Conservation (phyloP, 179 eudicot genomes). For the Carnegiea gigantea region DNA sequence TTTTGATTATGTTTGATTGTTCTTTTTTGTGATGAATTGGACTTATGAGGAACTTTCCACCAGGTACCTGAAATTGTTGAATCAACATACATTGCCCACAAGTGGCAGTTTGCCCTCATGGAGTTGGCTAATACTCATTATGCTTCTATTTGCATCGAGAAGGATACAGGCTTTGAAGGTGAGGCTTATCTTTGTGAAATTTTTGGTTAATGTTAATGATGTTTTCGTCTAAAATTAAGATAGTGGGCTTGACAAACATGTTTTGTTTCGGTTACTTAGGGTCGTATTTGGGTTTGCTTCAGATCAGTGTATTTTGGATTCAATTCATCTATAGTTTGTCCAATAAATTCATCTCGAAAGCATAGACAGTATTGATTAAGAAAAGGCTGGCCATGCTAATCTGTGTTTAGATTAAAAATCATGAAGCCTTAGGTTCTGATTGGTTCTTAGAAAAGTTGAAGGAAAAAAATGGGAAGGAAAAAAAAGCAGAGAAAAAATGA, state of each 20-base stretch:
- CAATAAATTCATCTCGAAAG: neutral
- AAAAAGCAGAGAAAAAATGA: no score
- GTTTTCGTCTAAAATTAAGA: neutral
- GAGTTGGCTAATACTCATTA: constrained; percentile 73
- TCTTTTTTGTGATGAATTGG: no score
- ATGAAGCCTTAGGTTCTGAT: neutral
- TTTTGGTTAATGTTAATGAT: neutral
- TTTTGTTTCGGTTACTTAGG: no score
- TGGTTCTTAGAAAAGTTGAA: no score
- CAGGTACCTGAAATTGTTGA: constrained; percentile 51
- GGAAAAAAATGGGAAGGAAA: no score
- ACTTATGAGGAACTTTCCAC: neutral
- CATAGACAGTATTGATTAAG: neutral
- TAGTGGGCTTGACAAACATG: neutral
- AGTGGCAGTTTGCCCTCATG: constrained; percentile 63
- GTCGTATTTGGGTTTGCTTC: no score
- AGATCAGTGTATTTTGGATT: no score
- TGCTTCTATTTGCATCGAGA: constrained; percentile 70
- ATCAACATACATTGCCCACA: neutral
- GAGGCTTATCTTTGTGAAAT: neutral
- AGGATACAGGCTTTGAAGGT: constrained; percentile 41
- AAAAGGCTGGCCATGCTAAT: neutral
- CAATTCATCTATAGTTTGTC: no score
- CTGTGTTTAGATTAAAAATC: neutral
- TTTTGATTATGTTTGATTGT: no score